These are phyloP conservation scores for Diplogelasinospora grovesii DNA, from an alignment of 495 filamentous ascomycete genomes.

Conservation along the genomic window DNA sequence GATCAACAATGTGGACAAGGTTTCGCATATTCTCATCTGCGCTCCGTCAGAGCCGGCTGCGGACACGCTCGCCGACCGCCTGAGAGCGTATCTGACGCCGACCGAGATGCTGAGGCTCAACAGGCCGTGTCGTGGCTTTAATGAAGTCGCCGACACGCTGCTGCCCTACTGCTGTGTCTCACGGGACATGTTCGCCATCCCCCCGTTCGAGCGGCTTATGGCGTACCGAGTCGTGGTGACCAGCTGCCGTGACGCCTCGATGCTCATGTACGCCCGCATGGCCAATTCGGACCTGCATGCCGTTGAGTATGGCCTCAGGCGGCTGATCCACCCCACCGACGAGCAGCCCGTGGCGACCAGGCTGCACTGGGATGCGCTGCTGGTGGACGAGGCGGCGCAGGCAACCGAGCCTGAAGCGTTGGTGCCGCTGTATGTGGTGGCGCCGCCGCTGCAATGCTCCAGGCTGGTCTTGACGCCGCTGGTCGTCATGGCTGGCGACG, in stretches of 20 bases:
- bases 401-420: slow-evolving; percentile 48
- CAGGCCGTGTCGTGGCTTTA: slow-evolving; percentile 37
- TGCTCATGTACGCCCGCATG: slow-evolving; percentile 43
- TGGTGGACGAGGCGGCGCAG: slow-evolving; percentile 54
- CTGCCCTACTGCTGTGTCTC: slow-evolving; percentile 43
- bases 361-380: slow-evolving; percentile 48
- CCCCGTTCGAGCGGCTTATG: slow-evolving; percentile 45
- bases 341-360: slow-evolving; percentile 1
- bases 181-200: slow-evolving; percentile 41
- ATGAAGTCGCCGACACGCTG: slow-evolving; percentile 41
- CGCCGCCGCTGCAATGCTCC: slow-evolving; percentile 35
- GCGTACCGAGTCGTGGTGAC: slow-evolving; percentile 43
- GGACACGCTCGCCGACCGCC: slow-evolving; percentile 43
- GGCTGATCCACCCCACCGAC: slow-evolving; percentile 12
- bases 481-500: slow-evolving; percentile 52
- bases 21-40: slow-evolving; percentile 46
- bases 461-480: slow-evolving; percentile 28
- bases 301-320: slow-evolving; percentile 13
- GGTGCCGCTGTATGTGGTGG: slow-evolving; percentile 43
- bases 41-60: slow-evolving; percentile 52
- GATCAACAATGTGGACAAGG: slow-evolving; percentile 9
- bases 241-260: slow-evolving; percentile 43
- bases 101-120: slow-evolving; percentile 44
- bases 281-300: slow-evolving; percentile 32
- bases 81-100: slow-evolving; percentile 34